Evolutionary conservation across 202 grass and related monocot genomes (phyloP).

Genomic region (Zoysia matrella): DNA sequence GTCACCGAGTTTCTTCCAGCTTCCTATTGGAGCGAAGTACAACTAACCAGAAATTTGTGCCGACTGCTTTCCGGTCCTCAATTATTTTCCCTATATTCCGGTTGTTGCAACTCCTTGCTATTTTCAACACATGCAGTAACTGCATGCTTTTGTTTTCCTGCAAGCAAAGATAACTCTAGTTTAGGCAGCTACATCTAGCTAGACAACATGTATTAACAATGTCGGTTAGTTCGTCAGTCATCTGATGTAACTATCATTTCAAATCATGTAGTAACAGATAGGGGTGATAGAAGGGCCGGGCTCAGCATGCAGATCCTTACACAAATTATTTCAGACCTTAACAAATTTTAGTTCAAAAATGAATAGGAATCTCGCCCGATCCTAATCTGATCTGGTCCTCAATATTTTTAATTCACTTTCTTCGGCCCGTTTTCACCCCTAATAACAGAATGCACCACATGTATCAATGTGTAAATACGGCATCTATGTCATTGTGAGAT

Average conservation of each 20-base stretch:
- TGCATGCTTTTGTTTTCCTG: conserved; percentile 40
- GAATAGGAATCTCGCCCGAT: no score
- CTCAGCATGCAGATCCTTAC: no score
- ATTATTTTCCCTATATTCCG: conserved; percentile 37
- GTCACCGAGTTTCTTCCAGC: conserved; percentile 34
- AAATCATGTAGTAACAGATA: no score
- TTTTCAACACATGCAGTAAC: conserved; percentile 42
- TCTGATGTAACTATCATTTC: conserved; percentile 5
- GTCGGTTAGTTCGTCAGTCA: conserved; percentile 37
- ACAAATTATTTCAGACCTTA: no score
- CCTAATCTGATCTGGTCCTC: no score
- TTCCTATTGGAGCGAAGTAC: conserved; percentile 41
- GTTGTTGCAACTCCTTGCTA: no score
- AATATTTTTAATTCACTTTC: no score
- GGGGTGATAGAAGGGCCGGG: no score
- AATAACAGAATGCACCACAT: conserved; percentile 15
- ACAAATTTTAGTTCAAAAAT: no score
- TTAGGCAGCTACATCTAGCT: conserved; percentile 27
- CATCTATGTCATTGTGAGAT: background rate
- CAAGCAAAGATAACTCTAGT: conserved; percentile 44
- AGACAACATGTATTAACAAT: conserved; percentile 17
- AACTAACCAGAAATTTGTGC: conserved; percentile 43
- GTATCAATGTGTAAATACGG: background rate
- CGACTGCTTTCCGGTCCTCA: conserved; percentile 18
- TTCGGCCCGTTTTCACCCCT: no score